A percentile compares a stretch with the other conserved stretches of the same genome.
Evolutionary conservation across 2,329 filamentous ascomycete species (phyloP).

Genomic region (Epichloe baconii): DNA sequence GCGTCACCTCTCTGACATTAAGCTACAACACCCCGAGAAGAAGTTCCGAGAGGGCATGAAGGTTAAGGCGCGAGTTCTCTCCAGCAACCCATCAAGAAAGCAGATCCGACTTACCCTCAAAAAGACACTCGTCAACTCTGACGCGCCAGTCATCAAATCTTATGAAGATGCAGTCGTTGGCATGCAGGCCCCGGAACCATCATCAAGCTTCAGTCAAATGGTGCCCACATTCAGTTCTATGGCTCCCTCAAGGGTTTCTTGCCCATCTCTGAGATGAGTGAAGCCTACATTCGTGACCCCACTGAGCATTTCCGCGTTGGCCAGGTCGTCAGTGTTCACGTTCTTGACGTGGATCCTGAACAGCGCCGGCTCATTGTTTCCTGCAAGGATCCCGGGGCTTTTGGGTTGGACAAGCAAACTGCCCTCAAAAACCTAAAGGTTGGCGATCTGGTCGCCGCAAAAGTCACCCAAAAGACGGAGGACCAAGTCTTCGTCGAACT

Average conservation of each 20-base stretch:
- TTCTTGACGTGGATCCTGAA: slow-evolving; percentile 66
- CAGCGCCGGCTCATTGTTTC: slow-evolving; percentile 68
- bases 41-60: slow-evolving; percentile 82
- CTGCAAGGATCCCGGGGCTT: slow-evolving; percentile 76
- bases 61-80: slow-evolving; percentile 76
- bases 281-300: slow-evolving; percentile 84
- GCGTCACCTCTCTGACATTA: slow-evolving; percentile 77
- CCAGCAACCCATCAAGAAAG: slow-evolving; percentile 59
- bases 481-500: slow-evolving; percentile 70
- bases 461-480: slow-evolving; percentile 67
- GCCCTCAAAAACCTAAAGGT: slow-evolving; percentile 61
- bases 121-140: slow-evolving; percentile 86
- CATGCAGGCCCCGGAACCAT: slow-evolving; percentile 78
- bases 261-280: slow-evolving; percentile 93
- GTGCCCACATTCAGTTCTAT: slow-evolving; percentile 89
- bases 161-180: slow-evolving; percentile 64
- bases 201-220: slow-evolving; percentile 62
- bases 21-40: slow-evolving; percentile 84
- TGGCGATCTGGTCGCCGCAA: slow-evolving; percentile 64
- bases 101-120: slow-evolving; percentile 83
- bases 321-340: slow-evolving; percentile 82
- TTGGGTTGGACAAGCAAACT: slow-evolving; percentile 62
- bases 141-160: slow-evolving; percentile 62
- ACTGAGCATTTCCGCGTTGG: slow-evolving; percentile 79
- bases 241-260: slow-evolving; percentile 73